Evolutionary conservation across 805 yeast genomes (phyloP).

Genomic region (Metschnikowia koreensis): DNA sequence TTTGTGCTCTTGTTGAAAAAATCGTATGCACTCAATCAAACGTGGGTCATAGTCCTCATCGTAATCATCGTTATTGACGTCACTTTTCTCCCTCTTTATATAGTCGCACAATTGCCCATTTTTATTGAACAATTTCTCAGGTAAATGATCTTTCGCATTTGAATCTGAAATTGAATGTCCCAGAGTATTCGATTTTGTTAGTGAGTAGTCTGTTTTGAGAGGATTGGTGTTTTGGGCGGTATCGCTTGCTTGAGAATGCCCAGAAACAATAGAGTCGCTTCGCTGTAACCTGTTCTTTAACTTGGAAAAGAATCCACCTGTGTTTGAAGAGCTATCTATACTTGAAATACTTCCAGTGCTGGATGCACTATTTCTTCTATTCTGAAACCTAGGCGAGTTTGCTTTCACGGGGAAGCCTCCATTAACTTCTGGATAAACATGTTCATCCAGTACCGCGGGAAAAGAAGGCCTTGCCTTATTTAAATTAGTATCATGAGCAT

Average conservation of each 20-base stretch:
- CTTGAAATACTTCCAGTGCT: slow-evolving; percentile 19
- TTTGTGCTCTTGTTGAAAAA: slow-evolving; percentile 27
- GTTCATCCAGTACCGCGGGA: slow-evolving; percentile 27
- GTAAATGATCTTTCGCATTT: background rate
- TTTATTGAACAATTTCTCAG: background rate
- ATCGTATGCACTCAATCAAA: slow-evolving; percentile 36
- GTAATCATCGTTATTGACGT: background rate
- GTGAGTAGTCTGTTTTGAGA: background rate
- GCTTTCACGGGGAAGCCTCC: background rate
- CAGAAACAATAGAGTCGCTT: slow-evolving; percentile 7
- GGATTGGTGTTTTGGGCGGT: background rate
- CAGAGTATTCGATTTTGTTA: background rate
- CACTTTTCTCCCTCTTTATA: background rate
- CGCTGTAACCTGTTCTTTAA: slow-evolving; percentile 33
- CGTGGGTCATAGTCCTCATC: slow-evolving; percentile 26
- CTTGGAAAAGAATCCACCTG: slow-evolving; percentile 34
- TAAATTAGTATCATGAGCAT: slow-evolving; percentile 29
- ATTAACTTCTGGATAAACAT: slow-evolving; percentile 7
- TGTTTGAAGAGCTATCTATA: slow-evolving; percentile 13
- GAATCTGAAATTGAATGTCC: background rate
- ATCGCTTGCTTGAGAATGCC: background rate
- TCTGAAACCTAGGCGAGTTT: slow-evolving; percentile 10
- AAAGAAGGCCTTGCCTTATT: slow-evolving; percentile 36
- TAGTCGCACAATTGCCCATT: background rate
- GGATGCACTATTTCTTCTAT: slow-evolving; percentile 21